Evolutionary conservation across 2,329 filamentous ascomycete genomes (phyloP).

Genomic region (Pseudocercospora crystallina): DNA sequence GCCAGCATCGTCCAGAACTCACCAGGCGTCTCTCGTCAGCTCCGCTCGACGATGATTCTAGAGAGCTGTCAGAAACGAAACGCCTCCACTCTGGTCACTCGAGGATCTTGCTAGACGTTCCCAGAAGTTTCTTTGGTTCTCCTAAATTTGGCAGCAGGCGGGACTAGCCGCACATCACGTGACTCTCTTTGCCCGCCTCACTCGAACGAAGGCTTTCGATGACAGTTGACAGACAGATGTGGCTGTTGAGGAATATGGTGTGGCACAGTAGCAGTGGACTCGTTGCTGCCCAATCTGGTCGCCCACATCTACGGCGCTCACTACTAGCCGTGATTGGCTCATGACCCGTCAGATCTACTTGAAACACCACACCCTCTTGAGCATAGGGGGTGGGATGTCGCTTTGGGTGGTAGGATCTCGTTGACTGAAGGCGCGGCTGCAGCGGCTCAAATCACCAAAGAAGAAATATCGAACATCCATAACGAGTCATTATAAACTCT

Average conservation of each 20-base stretch:
- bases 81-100: conserved; percentile 4
- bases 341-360: too few relatives aligned
- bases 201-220: too few relatives aligned
- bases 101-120: conserved; percentile 13
- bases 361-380: too few relatives aligned
- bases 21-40: conserved; percentile 16
- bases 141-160: neutral
- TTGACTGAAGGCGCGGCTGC: too few relatives aligned
- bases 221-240: neutral
- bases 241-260: neutral
- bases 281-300: conserved; percentile 1
- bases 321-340: too few relatives aligned
- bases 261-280: neutral
- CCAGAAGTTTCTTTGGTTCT: conserved; percentile 9
- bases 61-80: neutral
- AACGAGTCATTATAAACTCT: too few relatives aligned
- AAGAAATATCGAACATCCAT: too few relatives aligned
- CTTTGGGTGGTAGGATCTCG: too few relatives aligned
- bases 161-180: neutral
- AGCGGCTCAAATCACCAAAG: too few relatives aligned
- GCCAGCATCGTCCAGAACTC: conserved; percentile 15
- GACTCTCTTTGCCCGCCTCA: neutral
- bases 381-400: too few relatives aligned
- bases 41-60: neutral
- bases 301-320: neutral